These are phyloP conservation scores for Trichoderma sp. DNA, from an alignment of 2,329 filamentous ascomycete genomes.

Conservation along the genomic window DNA sequence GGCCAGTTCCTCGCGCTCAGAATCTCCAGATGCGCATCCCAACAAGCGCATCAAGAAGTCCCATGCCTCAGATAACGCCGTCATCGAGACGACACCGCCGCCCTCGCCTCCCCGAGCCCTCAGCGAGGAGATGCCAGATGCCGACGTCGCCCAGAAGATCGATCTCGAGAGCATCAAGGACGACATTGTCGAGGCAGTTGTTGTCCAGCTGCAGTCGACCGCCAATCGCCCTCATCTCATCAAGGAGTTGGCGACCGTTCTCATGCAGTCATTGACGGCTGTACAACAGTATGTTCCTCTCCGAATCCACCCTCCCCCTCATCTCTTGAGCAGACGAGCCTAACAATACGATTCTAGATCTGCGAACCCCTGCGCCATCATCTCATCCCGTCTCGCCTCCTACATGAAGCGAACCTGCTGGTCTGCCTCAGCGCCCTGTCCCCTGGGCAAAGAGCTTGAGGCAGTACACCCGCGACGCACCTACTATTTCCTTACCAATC, in stretches of 20 bases:
- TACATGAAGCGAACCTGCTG: conserved; percentile 87
- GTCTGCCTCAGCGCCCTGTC: conserved; percentile 79
- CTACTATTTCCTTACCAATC: conserved; percentile 95
- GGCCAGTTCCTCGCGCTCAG: conserved; percentile 38
- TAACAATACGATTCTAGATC: conserved; percentile 64
- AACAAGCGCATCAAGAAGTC: conserved; percentile 78
- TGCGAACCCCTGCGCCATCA: conserved; percentile 91
- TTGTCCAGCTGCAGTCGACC: conserved; percentile 84
- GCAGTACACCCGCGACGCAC: conserved; percentile 90
- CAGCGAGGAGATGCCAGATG: conserved; percentile 38
- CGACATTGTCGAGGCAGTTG: conserved; percentile 90
- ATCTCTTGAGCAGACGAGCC: conserved; percentile 14
- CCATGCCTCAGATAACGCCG: conserved; percentile 72
- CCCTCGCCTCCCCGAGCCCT: conserved; percentile 43
- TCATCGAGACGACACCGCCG: conserved; percentile 75
- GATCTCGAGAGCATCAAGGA: conserved; percentile 87
- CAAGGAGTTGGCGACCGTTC: conserved; percentile 84
- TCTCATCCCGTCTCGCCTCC: conserved; percentile 86
- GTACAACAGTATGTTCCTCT: conserved; percentile 80
- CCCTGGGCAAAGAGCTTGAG: conserved; percentile 89
- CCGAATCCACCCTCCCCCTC: conserved; percentile 28
- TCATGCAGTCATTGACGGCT: conserved; percentile 75
- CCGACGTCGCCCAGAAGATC: conserved; percentile 37
- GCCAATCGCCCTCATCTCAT: conserved; percentile 92
- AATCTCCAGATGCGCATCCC: conserved; percentile 46